Conservation (phyloP, 1,139 yeast species). For the Saccharomycopsis crataegensis region DNA sequence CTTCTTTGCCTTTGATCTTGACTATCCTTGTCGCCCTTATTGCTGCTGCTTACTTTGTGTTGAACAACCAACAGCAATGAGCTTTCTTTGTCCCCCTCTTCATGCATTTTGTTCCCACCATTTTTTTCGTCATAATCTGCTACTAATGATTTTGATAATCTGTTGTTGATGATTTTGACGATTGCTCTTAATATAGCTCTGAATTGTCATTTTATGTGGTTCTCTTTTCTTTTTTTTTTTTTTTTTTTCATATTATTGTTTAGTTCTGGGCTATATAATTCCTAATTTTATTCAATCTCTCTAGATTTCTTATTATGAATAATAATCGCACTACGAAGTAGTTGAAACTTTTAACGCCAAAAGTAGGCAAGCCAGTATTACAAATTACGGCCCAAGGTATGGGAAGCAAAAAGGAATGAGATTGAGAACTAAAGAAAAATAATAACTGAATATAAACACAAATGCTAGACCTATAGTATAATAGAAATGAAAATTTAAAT, state of each 20-base stretch:
- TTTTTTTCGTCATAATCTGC: not conserved
- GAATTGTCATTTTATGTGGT: not conserved
- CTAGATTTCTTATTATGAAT: no score
- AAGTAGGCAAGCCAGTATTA: no score
- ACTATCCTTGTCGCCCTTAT: slow-evolving; percentile 45
- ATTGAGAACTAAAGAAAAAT: no score
- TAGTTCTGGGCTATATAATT: not conserved
- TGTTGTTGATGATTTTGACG: not conserved
- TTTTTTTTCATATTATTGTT: not conserved
- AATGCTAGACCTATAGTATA: no score
- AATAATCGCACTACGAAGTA: no score
- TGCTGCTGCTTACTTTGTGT: slow-evolving; percentile 47
- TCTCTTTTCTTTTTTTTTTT: not conserved
- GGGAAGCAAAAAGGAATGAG: no score
- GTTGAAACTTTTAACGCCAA: no score
- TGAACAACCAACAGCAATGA: slow-evolving; percentile 22
- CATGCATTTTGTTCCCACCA: not conserved
- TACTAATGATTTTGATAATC: not conserved
- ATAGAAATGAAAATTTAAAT: no score
- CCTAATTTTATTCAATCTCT: no score
- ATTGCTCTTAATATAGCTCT: not conserved
- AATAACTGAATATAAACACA: no score
- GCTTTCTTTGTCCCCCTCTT: not conserved
- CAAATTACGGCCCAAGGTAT: no score
- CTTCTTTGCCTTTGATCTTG: slow-evolving; percentile 29